Conservation (phyloP, 1,139 yeast genomes). For the Suhomyces bolitotheri region DNA sequence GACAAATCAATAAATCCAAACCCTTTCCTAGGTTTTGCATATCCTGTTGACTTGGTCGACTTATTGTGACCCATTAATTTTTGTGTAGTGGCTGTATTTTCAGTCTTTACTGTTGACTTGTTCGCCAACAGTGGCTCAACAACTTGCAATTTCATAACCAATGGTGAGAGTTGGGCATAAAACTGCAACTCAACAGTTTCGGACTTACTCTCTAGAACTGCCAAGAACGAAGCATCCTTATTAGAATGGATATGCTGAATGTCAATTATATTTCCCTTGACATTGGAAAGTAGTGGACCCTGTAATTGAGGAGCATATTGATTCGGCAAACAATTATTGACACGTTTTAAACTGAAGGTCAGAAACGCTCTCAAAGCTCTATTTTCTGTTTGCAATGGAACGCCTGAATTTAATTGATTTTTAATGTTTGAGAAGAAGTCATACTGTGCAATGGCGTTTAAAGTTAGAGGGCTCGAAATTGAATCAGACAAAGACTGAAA, state of each 20-base stretch:
- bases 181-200: constrained; percentile 21
- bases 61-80: too few species aligned
- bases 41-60: constrained; percentile 12
- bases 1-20: constrained; percentile 40
- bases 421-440: constrained; percentile 21
- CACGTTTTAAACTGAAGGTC: constrained; percentile 18
- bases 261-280: constrained; percentile 15
- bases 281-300: constrained; percentile 24
- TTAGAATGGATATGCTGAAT: constrained; percentile 20
- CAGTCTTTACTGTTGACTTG: neutral
- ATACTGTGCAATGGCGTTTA: constrained; percentile 22
- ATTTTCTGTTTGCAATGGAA: constrained; percentile 16
- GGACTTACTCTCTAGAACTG: constrained; percentile 17
- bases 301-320: constrained; percentile 20
- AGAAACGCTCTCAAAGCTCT: constrained; percentile 12
- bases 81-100: neutral
- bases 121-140: too few species aligned
- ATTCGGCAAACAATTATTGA: constrained; percentile 17
- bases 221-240: constrained; percentile 21
- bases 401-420: constrained; percentile 18
- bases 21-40: constrained; percentile 34
- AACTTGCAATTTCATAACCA: constrained; percentile 29
- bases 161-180: constrained; percentile 34
- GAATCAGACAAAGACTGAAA: constrained; percentile 10
- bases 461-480: constrained; percentile 19